Conservation (phyloP, 2,329 filamentous ascomycete species). For the Fusarium marasasianum region DNA sequence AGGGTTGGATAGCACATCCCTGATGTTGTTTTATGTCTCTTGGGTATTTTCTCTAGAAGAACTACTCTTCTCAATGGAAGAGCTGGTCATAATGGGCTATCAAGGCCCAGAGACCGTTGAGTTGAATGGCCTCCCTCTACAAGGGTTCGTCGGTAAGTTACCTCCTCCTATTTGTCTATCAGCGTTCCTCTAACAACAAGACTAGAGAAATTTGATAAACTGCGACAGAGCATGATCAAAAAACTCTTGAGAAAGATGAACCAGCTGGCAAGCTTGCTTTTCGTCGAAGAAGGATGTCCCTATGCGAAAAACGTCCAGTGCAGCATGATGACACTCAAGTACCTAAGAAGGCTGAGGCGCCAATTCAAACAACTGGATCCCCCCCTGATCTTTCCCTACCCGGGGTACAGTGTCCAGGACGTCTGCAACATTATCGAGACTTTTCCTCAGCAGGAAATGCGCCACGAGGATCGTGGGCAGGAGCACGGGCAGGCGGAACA, state of each 20-base stretch:
- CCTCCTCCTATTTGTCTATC: background rate
- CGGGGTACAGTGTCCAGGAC: background rate
- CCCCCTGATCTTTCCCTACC: background rate
- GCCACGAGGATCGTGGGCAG: background rate
- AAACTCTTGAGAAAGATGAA: background rate
- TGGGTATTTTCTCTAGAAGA: background rate
- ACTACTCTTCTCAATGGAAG: rapidly evolving
- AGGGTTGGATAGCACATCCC: background rate
- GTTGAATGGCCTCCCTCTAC: background rate
- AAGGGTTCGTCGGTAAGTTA: background rate
- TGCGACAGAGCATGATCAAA: background rate
- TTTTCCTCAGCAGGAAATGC: background rate
- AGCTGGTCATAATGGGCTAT: background rate
- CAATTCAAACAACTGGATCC: background rate
- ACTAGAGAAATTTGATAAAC: background rate
- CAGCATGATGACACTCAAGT: background rate
- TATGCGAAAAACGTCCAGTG: background rate
- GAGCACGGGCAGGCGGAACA: background rate
- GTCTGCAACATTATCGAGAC: background rate
- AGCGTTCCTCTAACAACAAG: background rate
- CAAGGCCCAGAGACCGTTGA: background rate
- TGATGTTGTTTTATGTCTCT: background rate
- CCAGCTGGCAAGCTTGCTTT: background rate
- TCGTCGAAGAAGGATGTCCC: background rate
- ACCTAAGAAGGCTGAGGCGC: background rate